Percentiles rank a stretch among this genome's conserved stretches.
Evolutionary conservation across 2,329 filamentous ascomycete species (phyloP).

Genomic region (Emmonsiellopsis sp.): DNA sequence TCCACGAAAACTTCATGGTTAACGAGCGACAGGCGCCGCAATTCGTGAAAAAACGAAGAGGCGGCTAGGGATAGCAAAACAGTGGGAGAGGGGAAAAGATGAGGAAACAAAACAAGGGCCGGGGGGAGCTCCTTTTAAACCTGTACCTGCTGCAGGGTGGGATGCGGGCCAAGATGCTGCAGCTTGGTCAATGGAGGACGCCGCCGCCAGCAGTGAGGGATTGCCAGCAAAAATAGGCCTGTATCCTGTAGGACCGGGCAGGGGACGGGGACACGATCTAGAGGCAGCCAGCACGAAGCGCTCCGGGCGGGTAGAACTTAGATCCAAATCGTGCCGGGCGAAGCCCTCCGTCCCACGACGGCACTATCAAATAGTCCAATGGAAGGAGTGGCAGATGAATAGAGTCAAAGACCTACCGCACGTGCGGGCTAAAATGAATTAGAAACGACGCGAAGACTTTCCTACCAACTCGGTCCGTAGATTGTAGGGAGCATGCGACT

Average conservation of each 20-base stretch:
- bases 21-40: neutral
- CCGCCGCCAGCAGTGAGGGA: neutral
- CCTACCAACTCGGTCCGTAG: too few relatives aligned
- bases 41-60: neutral
- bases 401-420: too few relatives aligned
- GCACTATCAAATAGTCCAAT: too few relatives aligned
- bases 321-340: too few relatives aligned
- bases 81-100: neutral
- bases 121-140: neutral
- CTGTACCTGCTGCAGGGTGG: neutral
- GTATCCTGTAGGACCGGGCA: neutral
- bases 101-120: neutral
- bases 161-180: neutral
- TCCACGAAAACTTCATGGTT: slow-evolving; percentile 19
- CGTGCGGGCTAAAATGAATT: too few relatives aligned
- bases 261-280: neutral
- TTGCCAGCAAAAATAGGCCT: too few relatives aligned
- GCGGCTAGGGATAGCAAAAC: neutral
- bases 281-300: neutral
- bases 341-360: too few relatives aligned
- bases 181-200: neutral
- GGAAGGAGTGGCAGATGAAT: too few relatives aligned
- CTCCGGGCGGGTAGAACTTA: too few relatives aligned
- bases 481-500: too few relatives aligned
- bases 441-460: too few relatives aligned